phyloP scores from a whole-genome alignment of 148 eudicot species.

The Fagopyrum esculentum region DNA sequence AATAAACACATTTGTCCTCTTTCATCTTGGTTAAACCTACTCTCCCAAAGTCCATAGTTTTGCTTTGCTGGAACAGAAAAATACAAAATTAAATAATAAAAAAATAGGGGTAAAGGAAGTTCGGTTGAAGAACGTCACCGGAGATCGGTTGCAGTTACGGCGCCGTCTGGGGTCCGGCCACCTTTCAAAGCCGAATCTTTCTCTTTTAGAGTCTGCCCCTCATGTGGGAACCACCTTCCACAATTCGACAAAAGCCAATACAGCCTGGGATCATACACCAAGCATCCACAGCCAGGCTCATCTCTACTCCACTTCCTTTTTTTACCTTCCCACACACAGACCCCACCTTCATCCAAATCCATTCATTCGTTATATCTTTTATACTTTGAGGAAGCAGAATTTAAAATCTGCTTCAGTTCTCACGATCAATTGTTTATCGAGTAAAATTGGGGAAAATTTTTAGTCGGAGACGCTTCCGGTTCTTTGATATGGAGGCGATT shows the following conservation, averaged over 20 bases:
- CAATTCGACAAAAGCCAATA: conserved; percentile 9
- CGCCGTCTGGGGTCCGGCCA: neutral
- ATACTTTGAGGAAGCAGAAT: neutral
- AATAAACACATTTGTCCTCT: neutral
- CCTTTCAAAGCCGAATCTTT: neutral
- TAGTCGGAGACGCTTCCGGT: conserved; percentile 4
- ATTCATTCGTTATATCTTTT: neutral
- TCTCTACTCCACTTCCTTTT: conserved; percentile 7
- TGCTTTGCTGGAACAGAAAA: neutral
- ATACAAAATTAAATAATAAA: neutral
- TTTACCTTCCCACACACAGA: neutral
- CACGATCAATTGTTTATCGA: neutral
- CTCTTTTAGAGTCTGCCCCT: neutral
- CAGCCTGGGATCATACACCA: conserved; percentile 12
- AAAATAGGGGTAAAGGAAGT: neutral
- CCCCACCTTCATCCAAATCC: conserved; percentile 8
- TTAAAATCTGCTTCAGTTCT: neutral
- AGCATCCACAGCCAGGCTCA: neutral
- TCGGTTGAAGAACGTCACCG: conserved; percentile 2
- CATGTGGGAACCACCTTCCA: conserved; percentile 4
- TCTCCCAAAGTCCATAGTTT: neutral
- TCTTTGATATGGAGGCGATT: conserved; percentile 58
- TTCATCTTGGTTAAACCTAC: neutral
- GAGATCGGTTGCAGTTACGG: neutral
- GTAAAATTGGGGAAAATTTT: neutral